These are phyloP conservation scores for Tetrapisispora arboricola DNA, from an alignment of 805 yeast genomes.

Conservation along the genomic window DNA sequence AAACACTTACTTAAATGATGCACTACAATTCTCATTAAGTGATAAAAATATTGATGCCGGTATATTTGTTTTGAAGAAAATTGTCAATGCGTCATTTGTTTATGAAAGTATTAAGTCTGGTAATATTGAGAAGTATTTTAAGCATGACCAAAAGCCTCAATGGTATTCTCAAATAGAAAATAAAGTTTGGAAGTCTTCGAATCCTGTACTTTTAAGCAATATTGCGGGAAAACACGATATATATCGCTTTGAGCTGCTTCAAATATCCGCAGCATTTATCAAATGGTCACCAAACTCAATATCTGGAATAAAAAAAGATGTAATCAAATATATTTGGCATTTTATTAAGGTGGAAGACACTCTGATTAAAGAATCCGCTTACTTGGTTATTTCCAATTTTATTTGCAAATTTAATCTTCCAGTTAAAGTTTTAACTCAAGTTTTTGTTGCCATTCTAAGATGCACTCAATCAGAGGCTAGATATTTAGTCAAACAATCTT, in stretches of 20 bases:
- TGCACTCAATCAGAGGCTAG: slow-evolving; percentile 81
- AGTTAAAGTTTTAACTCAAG: slow-evolving; percentile 76
- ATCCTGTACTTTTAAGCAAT: slow-evolving; percentile 35
- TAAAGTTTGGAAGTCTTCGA: slow-evolving; percentile 60
- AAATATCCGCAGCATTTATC: slow-evolving; percentile 67
- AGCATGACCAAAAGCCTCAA: slow-evolving; percentile 27
- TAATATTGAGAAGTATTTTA: slow-evolving; percentile 37
- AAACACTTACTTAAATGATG: slow-evolving; percentile 40
- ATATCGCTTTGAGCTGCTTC: slow-evolving; percentile 67
- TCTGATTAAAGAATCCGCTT: slow-evolving; percentile 85
- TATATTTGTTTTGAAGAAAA: slow-evolving; percentile 48
- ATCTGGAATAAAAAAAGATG: slow-evolving; percentile 60
- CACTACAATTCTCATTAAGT: slow-evolving; percentile 41
- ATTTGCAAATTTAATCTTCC: slow-evolving; percentile 86
- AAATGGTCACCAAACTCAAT: slow-evolving; percentile 54
- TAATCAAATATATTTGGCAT: slow-evolving; percentile 92
- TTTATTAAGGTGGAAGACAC: slow-evolving; percentile 81
- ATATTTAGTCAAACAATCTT: slow-evolving; percentile 72
- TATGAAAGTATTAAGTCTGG: slow-evolving; percentile 47
- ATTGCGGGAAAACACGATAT: slow-evolving; percentile 64
- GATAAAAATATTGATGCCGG: slow-evolving; percentile 43
- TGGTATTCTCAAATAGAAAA: slow-evolving; percentile 61
- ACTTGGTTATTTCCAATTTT: slow-evolving; percentile 76
- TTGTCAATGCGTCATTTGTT: slow-evolving; percentile 57
- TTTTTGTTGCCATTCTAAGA: slow-evolving; percentile 79